Evolutionary conservation across 2,329 filamentous ascomycete species (phyloP), one percentile per base, ranked within the genome.

Genomic region (Botryotinia calthae): DNA sequence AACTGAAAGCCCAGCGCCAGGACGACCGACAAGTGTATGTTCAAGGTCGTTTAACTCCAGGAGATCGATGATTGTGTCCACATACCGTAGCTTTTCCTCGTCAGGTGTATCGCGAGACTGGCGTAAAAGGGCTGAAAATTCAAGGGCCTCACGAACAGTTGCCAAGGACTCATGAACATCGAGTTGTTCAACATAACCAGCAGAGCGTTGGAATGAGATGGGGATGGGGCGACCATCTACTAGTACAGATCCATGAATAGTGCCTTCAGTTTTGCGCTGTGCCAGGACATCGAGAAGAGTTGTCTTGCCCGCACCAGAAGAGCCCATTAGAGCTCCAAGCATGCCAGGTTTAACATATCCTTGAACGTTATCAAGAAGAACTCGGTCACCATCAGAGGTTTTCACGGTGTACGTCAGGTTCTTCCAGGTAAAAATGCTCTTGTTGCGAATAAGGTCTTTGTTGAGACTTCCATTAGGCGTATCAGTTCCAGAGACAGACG

Each of bases 271-370:
- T 18, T 92, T 92, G 80, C 95, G 91, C 74, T 92, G 92, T 62
- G 95, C 95, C 76, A 98, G 86, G 48, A 93, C 93, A 82, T 97
- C 93, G 46, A 98, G 84, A 40, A 98, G 87, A 1, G 94, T 97
- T 0, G 94, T 97, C 82, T 97, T 98, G 72, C 95, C 94, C 28
- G 95, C 94, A 76, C 95, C 84, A 6, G 84, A 79, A 28, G 78
- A 78, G 44, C 89, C 89, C 86, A 91, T 89, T 18, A 91, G 81
- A 8, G 89, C 89, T 54, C 87, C 89, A 7, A 91, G 83, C 75
- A 86, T 86, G 51, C 89, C 89, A 51, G 89, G 88, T 73, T 86
- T 85, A 40, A 90, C 88, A 78, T 86, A 90, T 25, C 86, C 90
- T 76, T 88, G 85, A 8, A 92, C 87, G 73, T 90, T 84, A 74